Evolutionary conservation across 495 filamentous ascomycete genomes (phyloP).

Genomic region (Mytilinidion resinicola): DNA sequence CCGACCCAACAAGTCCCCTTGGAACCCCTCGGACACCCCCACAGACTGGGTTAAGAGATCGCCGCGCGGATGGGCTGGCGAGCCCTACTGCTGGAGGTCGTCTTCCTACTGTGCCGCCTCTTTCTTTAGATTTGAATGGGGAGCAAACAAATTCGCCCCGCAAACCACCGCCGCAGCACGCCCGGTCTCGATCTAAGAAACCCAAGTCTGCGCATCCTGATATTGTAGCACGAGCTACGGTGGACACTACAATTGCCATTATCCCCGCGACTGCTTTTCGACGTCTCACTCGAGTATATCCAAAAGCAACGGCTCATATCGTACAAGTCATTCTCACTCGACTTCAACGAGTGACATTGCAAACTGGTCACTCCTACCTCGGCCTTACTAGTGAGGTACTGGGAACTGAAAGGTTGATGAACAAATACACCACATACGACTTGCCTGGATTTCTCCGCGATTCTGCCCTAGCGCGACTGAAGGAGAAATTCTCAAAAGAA

Average conservation of each 20-base stretch:
- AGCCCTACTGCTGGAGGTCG: slow-evolving; percentile 23
- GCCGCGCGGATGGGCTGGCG: slow-evolving; percentile 24
- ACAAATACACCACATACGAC: slow-evolving; percentile 83
- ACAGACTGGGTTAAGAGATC: slow-evolving; percentile 14
- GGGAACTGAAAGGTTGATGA: slow-evolving; percentile 84
- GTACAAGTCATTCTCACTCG: slow-evolving; percentile 94
- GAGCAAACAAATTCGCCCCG: slow-evolving; percentile 1
- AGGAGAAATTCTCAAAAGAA: slow-evolving; percentile 83
- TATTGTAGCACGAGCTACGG: slow-evolving; percentile 91
- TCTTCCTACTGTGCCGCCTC: slow-evolving; percentile 57
- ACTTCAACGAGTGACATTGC: slow-evolving; percentile 88
- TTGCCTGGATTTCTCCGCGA: slow-evolving; percentile 89
- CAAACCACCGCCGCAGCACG: slow-evolving; percentile 6
- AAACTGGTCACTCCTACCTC: slow-evolving; percentile 88
- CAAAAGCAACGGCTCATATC: slow-evolving; percentile 92
- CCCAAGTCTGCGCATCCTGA: slow-evolving; percentile 86
- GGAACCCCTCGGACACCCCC: slow-evolving; percentile 17
- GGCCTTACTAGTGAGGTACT: slow-evolving; percentile 86
- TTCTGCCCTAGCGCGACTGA: slow-evolving; percentile 72
- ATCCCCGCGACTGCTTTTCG: slow-evolving; percentile 95
- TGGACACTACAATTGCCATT: slow-evolving; percentile 96
- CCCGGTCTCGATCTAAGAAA: slow-evolving; percentile 38
- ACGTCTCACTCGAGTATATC: slow-evolving; percentile 88
- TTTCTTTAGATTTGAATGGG: slow-evolving; percentile 56
- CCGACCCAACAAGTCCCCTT: slow-evolving; percentile 14